Evolutionary conservation across 805 yeast species (phyloP).

Genomic region (Naumovozyma castellii): DNA sequence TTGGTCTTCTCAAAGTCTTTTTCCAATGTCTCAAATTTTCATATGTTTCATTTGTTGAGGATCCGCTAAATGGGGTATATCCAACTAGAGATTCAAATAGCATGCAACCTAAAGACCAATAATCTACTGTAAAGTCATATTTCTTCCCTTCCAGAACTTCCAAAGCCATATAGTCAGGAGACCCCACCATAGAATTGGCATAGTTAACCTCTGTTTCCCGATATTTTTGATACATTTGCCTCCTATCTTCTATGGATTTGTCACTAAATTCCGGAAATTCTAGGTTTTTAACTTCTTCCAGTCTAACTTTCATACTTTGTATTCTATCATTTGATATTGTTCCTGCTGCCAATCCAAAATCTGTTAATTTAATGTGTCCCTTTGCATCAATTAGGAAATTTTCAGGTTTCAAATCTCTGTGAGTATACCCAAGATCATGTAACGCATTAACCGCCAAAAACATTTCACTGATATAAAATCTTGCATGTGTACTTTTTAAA

Average conservation of each 20-base stretch:
- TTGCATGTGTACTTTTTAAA: constrained; percentile 86
- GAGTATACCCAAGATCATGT: constrained; percentile 92
- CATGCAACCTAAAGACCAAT: constrained; percentile 98
- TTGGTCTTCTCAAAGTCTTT: constrained; percentile 79
- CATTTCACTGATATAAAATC: constrained; percentile 94
- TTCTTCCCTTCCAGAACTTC: constrained; percentile 91
- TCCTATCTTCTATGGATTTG: constrained; percentile 77
- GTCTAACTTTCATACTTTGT: constrained; percentile 73
- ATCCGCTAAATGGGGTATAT: constrained; percentile 94
- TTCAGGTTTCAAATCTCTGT: constrained; percentile 93
- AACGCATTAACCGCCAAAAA: constrained; percentile 87
- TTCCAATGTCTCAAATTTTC: constrained; percentile 90
- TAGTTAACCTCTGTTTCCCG: constrained; percentile 69
- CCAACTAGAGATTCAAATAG: constrained; percentile 92
- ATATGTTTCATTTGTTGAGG: constrained; percentile 88
- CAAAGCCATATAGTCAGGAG: constrained; percentile 97
- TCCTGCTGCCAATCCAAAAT: constrained; percentile 96
- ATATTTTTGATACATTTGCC: constrained; percentile 67
- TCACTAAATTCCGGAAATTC: constrained; percentile 55
- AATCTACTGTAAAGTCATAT: constrained; percentile 93
- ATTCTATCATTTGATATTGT: constrained; percentile 86
- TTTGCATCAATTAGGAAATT: constrained; percentile 65
- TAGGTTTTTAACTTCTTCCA: constrained; percentile 65
- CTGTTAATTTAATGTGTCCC: constrained; percentile 77
- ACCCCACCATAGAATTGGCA: constrained; percentile 94